Conservation (phyloP, 2,329 filamentous ascomycete genomes). For the Stenocarpella maydis region DNA sequence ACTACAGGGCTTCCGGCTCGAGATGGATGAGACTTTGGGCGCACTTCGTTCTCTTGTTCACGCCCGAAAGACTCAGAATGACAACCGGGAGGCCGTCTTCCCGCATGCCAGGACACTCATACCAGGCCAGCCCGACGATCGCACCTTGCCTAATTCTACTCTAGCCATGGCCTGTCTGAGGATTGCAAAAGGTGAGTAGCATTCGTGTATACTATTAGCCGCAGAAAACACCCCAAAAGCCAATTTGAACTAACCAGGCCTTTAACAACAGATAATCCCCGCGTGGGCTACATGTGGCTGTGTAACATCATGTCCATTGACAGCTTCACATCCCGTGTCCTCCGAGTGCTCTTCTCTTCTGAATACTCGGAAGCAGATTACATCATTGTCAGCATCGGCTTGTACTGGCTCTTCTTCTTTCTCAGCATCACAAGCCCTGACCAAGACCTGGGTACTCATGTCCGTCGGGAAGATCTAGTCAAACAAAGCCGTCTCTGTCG, state of each 20-base stretch:
- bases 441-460: background rate
- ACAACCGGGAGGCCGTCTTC: background rate
- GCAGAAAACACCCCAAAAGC: no score
- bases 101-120: background rate
- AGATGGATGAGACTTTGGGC: slow-evolving; percentile 47
- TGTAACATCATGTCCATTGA: slow-evolving; percentile 12
- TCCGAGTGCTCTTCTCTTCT: background rate
- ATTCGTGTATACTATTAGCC: background rate
- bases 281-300: background rate
- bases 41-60: slow-evolving; percentile 45
- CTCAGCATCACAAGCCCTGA: background rate
- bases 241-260: background rate
- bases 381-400: slow-evolving; percentile 4
- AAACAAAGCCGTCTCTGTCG: background rate
- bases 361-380: slow-evolving; percentile 12
- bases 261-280: background rate
- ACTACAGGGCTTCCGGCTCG: slow-evolving; percentile 41
- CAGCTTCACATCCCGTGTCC: slow-evolving; percentile 1
- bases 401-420: slow-evolving; percentile 8
- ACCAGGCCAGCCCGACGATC: background rate
- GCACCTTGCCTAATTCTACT: background rate
- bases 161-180: slow-evolving; percentile 1
- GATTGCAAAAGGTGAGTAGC: slow-evolving; percentile 1
- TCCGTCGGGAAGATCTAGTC: background rate
- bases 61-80: slow-evolving; percentile 41